Evolutionary conservation across 805 yeast species (phyloP).

Genomic region (Wickerhamiella galacta): DNA sequence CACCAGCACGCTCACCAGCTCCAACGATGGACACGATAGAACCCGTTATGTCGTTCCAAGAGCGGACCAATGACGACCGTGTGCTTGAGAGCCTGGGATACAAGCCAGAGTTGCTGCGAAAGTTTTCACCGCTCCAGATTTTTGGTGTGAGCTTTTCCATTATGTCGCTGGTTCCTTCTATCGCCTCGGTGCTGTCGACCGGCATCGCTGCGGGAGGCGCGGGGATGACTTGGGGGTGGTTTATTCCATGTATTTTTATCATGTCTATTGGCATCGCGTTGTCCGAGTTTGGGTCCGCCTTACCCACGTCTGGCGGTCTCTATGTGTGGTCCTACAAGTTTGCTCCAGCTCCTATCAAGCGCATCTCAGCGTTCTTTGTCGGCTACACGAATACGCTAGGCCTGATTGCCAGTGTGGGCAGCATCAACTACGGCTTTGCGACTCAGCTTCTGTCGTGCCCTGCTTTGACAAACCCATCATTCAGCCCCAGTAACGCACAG

Average conservation of each 20-base stretch:
- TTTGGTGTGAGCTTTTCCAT: slow-evolving; percentile 59
- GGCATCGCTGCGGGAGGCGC: slow-evolving; percentile 49
- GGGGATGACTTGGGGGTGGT: slow-evolving; percentile 62
- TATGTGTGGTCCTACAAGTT: slow-evolving; percentile 54
- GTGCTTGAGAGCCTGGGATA: slow-evolving; percentile 40
- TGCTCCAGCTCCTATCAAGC: slow-evolving; percentile 37
- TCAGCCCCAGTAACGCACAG: slow-evolving; percentile 35
- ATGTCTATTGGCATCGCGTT: slow-evolving; percentile 42
- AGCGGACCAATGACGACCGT: slow-evolving; percentile 18
- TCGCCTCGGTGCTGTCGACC: slow-evolving; percentile 36
- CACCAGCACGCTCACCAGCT: too few species aligned
- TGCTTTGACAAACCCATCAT: slow-evolving; percentile 23
- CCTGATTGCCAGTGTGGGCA: slow-evolving; percentile 46
- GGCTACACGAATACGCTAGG: slow-evolving; percentile 58
- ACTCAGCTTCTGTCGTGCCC: slow-evolving; percentile 22
- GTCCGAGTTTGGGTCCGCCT: slow-evolving; percentile 50
- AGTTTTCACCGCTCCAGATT: slow-evolving; percentile 43
- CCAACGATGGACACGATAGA: too few species aligned
- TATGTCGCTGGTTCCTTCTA: slow-evolving; percentile 50
- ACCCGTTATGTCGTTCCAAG: too few species aligned
- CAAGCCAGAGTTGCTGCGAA: slow-evolving; percentile 47
- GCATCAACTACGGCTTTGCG: slow-evolving; percentile 49
- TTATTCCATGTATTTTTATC: slow-evolving; percentile 38
- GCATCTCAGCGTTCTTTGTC: slow-evolving; percentile 41
- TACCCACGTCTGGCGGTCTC: slow-evolving; percentile 64